Percentiles rank a stretch among this genome's conserved stretches.
These are phyloP conservation scores for Diplotaxis tenuifolia DNA, from an alignment of 345 rosid species.

Conservation along the genomic window DNA sequence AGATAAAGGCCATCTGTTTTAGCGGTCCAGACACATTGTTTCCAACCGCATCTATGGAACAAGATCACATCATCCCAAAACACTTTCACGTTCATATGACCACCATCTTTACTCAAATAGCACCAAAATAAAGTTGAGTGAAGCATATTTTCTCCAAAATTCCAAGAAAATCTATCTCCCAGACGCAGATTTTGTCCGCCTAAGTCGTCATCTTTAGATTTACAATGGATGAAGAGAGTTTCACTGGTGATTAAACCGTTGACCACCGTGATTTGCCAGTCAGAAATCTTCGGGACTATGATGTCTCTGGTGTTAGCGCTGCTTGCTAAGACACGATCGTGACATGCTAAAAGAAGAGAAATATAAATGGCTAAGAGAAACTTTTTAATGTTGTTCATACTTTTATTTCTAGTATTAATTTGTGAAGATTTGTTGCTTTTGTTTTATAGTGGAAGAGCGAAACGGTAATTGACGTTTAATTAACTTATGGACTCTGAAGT, in stretches of 20 bases:
- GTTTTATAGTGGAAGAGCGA: conserved; percentile 19
- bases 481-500: background rate
- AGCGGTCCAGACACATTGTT: conserved; percentile 40
- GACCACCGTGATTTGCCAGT: conserved; percentile 30
- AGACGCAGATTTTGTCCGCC: conserved; percentile 17
- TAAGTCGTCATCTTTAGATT: conserved; percentile 40
- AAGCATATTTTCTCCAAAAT: conserved; percentile 27
- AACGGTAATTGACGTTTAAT: conserved; percentile 8
- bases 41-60: conserved; percentile 37
- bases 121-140: conserved; percentile 42
- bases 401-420: background rate
- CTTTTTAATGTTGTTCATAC: conserved; percentile 17
- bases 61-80: conserved; percentile 36
- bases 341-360: background rate
- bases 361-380: background rate
- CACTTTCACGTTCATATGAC: conserved; percentile 28
- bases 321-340: background rate
- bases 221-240: conserved; percentile 33
- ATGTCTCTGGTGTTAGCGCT: background rate
- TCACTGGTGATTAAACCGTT: conserved; percentile 16
- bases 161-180: conserved; percentile 21
- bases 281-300: conserved; percentile 14
- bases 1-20: conserved; percentile 40
- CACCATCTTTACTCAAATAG: conserved; percentile 26
- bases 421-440: background rate